These are phyloP conservation scores for Neurospora sp. DNA, from an alignment of 495 filamentous ascomycete genomes.

Conservation along the genomic window DNA sequence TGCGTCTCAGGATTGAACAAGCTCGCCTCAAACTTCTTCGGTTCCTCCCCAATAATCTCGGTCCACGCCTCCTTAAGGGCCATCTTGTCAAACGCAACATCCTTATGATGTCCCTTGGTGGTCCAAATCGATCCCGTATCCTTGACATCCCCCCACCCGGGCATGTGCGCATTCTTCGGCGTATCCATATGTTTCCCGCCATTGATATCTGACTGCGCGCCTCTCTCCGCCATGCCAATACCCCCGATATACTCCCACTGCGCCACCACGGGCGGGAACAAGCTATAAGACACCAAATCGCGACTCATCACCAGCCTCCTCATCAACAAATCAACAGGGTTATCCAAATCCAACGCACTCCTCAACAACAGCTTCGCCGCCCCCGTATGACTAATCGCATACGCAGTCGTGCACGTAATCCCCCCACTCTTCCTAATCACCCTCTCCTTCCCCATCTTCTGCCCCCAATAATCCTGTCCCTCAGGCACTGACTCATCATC, in stretches of 20 bases:
- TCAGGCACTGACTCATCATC: neutral
- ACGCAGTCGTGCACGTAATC: conserved; percentile 11
- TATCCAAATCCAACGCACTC: conserved; percentile 9
- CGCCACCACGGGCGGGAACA: conserved; percentile 10
- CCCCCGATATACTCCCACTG: conserved; percentile 14
- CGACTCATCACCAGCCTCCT: neutral
- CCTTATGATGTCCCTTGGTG: conserved; percentile 9
- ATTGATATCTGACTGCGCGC: conserved; percentile 13
- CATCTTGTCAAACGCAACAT: conserved; percentile 13
- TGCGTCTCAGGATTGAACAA: conserved; percentile 3
- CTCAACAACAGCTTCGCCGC: conserved; percentile 12
- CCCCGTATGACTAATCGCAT: conserved; percentile 12
- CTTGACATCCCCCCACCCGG: conserved; percentile 10
- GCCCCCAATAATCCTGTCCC: conserved; percentile 7
- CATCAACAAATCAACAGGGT: conserved; percentile 12
- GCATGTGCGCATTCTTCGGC: conserved; percentile 6
- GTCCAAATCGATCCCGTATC: conserved; percentile 5
- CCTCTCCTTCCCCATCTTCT: conserved; percentile 7
- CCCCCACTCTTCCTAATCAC: conserved; percentile 11
- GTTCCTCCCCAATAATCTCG: conserved; percentile 4
- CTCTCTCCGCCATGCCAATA: conserved; percentile 10
- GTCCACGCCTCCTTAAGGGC: conserved; percentile 10
- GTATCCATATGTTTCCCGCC: conserved; percentile 12
- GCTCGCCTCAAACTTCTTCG: neutral
- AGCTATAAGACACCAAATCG: conserved; percentile 9